Percentiles rank a stretch among this genome's conserved stretches.
Conservation (phyloP, 192 early-diverging fungal genomes). For the Linnemannia elongata region DNA sequence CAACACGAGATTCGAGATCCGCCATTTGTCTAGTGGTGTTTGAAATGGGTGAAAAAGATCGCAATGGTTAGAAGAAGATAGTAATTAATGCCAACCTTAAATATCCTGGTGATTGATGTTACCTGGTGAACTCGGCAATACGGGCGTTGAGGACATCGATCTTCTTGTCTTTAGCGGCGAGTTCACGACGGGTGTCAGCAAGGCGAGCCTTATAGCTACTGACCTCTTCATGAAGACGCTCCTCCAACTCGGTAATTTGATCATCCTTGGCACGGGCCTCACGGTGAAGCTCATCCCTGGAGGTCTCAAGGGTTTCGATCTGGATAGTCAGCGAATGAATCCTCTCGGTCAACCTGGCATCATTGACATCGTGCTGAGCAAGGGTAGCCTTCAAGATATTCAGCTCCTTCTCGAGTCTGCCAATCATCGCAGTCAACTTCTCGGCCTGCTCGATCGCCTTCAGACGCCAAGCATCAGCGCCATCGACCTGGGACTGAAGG, state of each 20-base stretch:
- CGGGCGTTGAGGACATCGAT: constrained; percentile 21
- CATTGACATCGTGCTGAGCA: constrained; percentile 25
- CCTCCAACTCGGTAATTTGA: constrained; percentile 15
- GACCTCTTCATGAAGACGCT: background rate
- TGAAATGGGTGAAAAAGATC: background rate
- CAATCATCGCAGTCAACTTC: constrained; percentile 24
- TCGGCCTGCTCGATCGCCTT: constrained; percentile 24
- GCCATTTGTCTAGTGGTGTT: constrained; percentile 13
- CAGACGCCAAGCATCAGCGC: constrained; percentile 14
- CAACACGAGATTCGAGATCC: constrained; percentile 5
- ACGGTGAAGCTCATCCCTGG: constrained; percentile 7
- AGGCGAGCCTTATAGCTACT: constrained; percentile 4
- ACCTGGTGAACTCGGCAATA: constrained; percentile 26
- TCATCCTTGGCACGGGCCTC: constrained; percentile 10
- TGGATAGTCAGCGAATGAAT: constrained; percentile 7
- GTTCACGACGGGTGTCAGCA: constrained; percentile 14
- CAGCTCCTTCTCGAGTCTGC: constrained; percentile 17
- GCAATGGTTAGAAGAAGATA: background rate
- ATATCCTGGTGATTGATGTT: background rate
- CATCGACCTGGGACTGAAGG: constrained; percentile 9
- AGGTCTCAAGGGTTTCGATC: constrained; percentile 16
- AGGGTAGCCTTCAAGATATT: constrained; percentile 2
- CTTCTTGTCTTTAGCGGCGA: constrained; percentile 22
- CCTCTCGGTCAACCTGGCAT: background rate
- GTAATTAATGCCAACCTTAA: background rate